phyloP scores from a whole-genome alignment of 2,329 filamentous ascomycete species.

The Neopestalotiopsis sp. region DNA sequence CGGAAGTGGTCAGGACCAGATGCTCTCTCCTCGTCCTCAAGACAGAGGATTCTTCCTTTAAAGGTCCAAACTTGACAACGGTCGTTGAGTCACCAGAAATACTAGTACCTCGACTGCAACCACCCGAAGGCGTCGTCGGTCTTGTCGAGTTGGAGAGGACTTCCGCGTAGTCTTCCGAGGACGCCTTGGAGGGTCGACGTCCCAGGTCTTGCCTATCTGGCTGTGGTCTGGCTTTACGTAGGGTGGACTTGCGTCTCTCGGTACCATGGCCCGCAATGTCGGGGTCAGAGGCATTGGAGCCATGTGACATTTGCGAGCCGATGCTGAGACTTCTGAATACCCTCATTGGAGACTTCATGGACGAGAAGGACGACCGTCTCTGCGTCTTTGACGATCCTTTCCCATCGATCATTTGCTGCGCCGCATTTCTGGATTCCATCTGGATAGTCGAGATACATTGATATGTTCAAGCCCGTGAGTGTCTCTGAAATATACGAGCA shows the following conservation, averaged over 20 bases:
- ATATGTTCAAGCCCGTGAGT: background rate
- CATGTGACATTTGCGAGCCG: constrained; percentile 34
- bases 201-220: constrained; percentile 30
- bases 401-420: constrained; percentile 28
- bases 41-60: constrained; percentile 55
- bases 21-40: constrained; percentile 56
- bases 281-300: constrained; percentile 31
- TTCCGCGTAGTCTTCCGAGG: constrained; percentile 32
- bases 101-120: constrained; percentile 32
- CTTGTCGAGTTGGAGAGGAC: constrained; percentile 35
- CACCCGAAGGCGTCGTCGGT: constrained; percentile 34
- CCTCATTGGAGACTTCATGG: constrained; percentile 27
- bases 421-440: constrained; percentile 31
- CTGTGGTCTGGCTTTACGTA: constrained; percentile 30
- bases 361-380: constrained; percentile 34
- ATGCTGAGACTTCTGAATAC: constrained; percentile 37
- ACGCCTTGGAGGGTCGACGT: constrained; percentile 36
- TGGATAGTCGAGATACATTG: constrained; percentile 14
- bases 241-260: constrained; percentile 27
- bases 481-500: background rate
- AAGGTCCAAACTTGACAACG: constrained; percentile 48
- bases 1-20: constrained; percentile 56
- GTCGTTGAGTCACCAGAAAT: constrained; percentile 31
- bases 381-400: constrained; percentile 28
- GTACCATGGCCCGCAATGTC: constrained; percentile 25